phyloP scores from a whole-genome alignment of 768 basidiomycete genomes.

The Lactarius psammicola region DNA sequence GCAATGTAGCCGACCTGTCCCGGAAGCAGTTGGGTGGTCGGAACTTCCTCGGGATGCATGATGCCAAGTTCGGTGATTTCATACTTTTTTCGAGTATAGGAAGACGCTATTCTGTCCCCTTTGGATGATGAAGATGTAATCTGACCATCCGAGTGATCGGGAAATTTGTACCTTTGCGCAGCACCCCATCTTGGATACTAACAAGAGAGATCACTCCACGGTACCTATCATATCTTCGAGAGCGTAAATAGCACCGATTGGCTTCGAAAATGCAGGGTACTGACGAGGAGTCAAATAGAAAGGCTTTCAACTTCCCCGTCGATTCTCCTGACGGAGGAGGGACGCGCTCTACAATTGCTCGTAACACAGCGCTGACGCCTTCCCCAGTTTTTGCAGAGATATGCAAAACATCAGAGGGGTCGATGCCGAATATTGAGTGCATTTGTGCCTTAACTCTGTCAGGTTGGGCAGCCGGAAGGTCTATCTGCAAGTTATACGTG shows the following conservation, averaged over 20 bases:
- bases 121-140: constrained; percentile 9
- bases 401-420: constrained; percentile 66
- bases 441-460: constrained; percentile 79
- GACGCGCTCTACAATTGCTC: constrained; percentile 78
- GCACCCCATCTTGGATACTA: constrained; percentile 72
- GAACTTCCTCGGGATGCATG: constrained; percentile 86
- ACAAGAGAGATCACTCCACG: constrained; percentile 94
- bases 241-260: constrained; percentile 24
- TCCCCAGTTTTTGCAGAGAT: constrained; percentile 93
- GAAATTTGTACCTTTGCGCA: constrained; percentile 66
- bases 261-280: constrained; percentile 32
- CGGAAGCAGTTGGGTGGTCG: constrained; percentile 61
- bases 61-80: constrained; percentile 87
- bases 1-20: constrained; percentile 89
- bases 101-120: constrained; percentile 91
- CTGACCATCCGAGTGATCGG: constrained; percentile 3
- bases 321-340: constrained; percentile 68
- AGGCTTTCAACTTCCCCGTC: constrained; percentile 66
- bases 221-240: constrained; percentile 83
- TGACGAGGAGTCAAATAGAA: constrained; percentile 92
- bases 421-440: constrained; percentile 75
- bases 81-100: constrained; percentile 82
- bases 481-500: constrained; percentile 55
- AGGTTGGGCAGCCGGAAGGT: constrained; percentile 86
- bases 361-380: constrained; percentile 74